Evolutionary conservation across 163 green algal genomes (phyloP).

Genomic region (Scenedesmus sp.): DNA sequence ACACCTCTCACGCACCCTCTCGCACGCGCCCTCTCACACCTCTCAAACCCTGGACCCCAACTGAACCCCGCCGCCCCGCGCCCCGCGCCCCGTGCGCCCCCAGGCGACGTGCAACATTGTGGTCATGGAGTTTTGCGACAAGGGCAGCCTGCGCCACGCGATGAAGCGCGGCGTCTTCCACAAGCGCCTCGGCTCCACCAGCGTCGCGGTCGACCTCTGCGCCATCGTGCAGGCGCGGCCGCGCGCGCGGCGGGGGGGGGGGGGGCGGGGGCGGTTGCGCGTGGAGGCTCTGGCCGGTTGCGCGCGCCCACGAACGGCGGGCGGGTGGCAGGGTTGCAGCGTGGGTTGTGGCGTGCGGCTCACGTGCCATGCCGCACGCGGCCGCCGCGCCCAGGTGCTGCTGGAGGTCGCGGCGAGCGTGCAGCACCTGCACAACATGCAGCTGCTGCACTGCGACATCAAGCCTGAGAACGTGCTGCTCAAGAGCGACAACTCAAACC

Average conservation of each 20-base stretch:
- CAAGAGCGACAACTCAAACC: constrained; percentile 64
- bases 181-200: constrained; percentile 63
- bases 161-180: constrained; percentile 75
- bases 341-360: no score
- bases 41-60: no score
- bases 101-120: constrained; percentile 43
- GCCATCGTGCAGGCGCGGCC: constrained; percentile 60
- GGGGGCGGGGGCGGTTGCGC: no score
- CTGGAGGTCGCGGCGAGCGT: constrained; percentile 76
- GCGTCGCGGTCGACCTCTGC: constrained; percentile 67
- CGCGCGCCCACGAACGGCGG: no score
- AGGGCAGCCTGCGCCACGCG: constrained; percentile 64
- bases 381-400: constrained; percentile 66
- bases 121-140: constrained; percentile 58
- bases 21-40: no score
- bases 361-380: no score
- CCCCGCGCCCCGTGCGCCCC: no score
- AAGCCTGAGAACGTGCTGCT: constrained; percentile 83
- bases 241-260: background rate
- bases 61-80: no score
- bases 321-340: no score
- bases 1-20: no score
- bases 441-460: constrained; percentile 83
- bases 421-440: constrained; percentile 75
- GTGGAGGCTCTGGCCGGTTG: no score